phyloP scores from a whole-genome alignment of 345 rosid genomes.

The Syzygium aromaticum region DNA sequence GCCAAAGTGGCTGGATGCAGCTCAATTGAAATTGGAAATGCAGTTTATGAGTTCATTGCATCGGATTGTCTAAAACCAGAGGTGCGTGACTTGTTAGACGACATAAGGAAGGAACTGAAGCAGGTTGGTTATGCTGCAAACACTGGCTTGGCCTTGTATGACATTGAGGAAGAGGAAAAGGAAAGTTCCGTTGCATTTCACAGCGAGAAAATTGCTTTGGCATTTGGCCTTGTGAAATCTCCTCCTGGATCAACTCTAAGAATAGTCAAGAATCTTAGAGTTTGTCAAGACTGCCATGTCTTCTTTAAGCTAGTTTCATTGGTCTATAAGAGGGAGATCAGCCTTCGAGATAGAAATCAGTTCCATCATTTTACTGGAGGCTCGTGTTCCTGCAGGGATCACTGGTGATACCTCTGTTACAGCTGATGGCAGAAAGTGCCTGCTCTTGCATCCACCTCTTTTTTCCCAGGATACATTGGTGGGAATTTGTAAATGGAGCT shows the following conservation, averaged over 20 bases:
- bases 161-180: background rate
- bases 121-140: background rate
- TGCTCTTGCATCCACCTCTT: background rate
- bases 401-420: background rate
- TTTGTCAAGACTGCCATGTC: background rate
- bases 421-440: background rate
- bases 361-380: background rate
- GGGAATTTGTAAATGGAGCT: background rate
- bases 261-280: constrained; percentile 1
- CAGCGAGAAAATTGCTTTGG: background rate
- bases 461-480: background rate
- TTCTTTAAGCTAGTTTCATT: background rate
- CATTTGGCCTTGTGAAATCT: background rate
- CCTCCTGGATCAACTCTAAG: background rate
- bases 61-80: background rate
- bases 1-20: background rate
- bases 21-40: background rate
- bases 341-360: background rate
- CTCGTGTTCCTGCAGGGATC: background rate
- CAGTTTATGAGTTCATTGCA: background rate
- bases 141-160: background rate
- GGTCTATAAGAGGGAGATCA: background rate
- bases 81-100: background rate
- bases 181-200: background rate
- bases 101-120: background rate